Percentiles rank a stretch among this genome's conserved stretches.
Conservation (phyloP, 2,329 filamentous ascomycete genomes). For the Colletotrichum tropicicola region DNA sequence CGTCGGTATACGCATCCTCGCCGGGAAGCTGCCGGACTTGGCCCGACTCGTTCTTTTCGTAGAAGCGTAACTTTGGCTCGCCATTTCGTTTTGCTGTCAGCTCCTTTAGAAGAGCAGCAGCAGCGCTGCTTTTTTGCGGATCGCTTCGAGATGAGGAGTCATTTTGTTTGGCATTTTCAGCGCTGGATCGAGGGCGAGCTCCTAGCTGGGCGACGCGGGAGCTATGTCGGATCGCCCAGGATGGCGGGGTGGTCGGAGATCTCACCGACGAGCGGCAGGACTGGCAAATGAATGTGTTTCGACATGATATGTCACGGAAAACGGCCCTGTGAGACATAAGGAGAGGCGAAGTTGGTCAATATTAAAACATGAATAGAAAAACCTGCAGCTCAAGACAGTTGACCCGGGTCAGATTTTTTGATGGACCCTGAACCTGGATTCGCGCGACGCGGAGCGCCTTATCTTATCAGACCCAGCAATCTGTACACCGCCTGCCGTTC, state of each 20-base stretch:
- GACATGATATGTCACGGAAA: constrained; percentile 44
- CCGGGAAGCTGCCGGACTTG: constrained; percentile 46
- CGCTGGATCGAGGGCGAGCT: constrained; percentile 1
- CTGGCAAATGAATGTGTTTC: constrained; percentile 46
- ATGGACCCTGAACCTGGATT: constrained; percentile 21
- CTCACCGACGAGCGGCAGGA: constrained; percentile 45
- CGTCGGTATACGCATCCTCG: constrained; percentile 50
- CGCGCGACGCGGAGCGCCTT: constrained; percentile 13
- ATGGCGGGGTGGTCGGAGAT: constrained; percentile 35
- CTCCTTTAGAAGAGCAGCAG: constrained; percentile 34
- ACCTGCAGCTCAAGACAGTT: not conserved
- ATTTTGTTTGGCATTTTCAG: not conserved
- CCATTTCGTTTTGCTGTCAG: constrained; percentile 25
- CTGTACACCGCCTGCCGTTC: constrained; percentile 42
- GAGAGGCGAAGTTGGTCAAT: constrained; percentile 7
- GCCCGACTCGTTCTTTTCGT: constrained; percentile 54
- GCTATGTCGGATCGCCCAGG: constrained; percentile 43
- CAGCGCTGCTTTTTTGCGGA: not conserved
- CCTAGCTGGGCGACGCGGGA: constrained; percentile 35
- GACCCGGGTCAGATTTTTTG: constrained; percentile 26
- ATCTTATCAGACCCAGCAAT: constrained; percentile 24
- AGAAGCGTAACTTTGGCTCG: constrained; percentile 50
- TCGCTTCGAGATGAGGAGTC: not conserved
- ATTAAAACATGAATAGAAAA: not conserved
- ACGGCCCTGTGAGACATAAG: constrained; percentile 34